phyloP scores from a whole-genome alignment of 2,329 filamentous ascomycete species.

The Arthrobotrys sphaeroides region DNA sequence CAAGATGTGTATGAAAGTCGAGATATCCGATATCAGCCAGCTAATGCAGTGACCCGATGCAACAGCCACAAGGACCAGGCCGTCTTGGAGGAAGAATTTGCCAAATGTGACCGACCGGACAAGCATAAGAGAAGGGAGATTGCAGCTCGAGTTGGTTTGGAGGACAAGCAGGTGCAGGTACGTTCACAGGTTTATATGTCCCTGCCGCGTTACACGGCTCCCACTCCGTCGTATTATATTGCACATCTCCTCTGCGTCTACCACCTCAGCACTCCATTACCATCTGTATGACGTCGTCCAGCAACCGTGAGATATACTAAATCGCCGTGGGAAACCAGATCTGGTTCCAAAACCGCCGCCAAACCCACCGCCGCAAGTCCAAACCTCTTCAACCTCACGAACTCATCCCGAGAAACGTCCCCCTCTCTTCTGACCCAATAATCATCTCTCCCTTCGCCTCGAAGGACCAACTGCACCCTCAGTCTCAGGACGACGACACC shows the following conservation, averaged over 20 bases:
- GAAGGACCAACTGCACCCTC: no score
- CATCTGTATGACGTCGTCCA: no score
- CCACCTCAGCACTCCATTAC: neutral
- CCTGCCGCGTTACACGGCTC: neutral
- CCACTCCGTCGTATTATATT: no score
- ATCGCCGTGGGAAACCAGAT: no score
- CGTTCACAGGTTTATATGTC: no score
- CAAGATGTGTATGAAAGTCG: no score
- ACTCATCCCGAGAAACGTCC: slow-evolving; percentile 55
- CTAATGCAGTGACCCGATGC: no score
- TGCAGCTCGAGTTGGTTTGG: slow-evolving; percentile 55
- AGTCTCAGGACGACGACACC: slow-evolving; percentile 36
- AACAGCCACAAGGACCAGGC: slow-evolving; percentile 57
- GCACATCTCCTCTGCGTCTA: no score
- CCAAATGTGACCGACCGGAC: slow-evolving; percentile 57
- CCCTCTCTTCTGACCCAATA: slow-evolving; percentile 53
- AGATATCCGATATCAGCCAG: no score
- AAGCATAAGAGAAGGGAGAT: slow-evolving; percentile 57
- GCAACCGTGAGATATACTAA: no score
- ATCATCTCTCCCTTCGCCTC: slow-evolving; percentile 48
- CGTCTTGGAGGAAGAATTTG: slow-evolving; percentile 58
- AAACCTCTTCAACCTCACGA: slow-evolving; percentile 58
- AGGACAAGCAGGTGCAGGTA: slow-evolving; percentile 59
- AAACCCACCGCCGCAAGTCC: slow-evolving; percentile 57
- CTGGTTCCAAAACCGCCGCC: slow-evolving; percentile 59